Evolutionary conservation across 1,284 basidiomycete species (phyloP).

Genomic region (Austropuccinia psidii): DNA sequence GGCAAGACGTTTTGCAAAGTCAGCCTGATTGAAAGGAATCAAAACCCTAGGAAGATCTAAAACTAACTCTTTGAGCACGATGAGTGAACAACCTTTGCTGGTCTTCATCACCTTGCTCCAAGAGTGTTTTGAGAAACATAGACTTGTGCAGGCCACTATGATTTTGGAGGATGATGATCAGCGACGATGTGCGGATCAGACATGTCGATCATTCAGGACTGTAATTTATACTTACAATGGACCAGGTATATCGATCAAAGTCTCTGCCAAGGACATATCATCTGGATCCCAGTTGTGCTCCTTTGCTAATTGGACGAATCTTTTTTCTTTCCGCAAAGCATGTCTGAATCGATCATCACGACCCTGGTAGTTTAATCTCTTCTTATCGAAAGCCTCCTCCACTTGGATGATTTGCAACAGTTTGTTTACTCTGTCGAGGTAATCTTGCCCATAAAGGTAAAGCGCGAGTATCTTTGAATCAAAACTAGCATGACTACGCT

Average conservation of each 20-base stretch:
- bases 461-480: slow-evolving; percentile 42
- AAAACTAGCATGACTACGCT: slow-evolving; percentile 44
- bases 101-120: slow-evolving; percentile 44
- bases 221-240: slow-evolving; percentile 41
- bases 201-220: too few species aligned
- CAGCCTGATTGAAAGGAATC: background rate
- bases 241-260: slow-evolving; percentile 43
- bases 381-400: slow-evolving; percentile 45
- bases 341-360: slow-evolving; percentile 44
- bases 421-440: slow-evolving; percentile 41
- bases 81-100: slow-evolving; percentile 44
- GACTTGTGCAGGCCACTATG: slow-evolving; percentile 42
- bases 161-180: too few species aligned
- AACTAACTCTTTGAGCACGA: slow-evolving; percentile 42
- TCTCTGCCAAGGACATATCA: slow-evolving; percentile 40
- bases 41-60: background rate
- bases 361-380: slow-evolving; percentile 42
- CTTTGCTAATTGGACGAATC: slow-evolving; percentile 45
- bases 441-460: slow-evolving; percentile 44
- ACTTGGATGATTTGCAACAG: slow-evolving; percentile 41
- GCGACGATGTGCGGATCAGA: too few species aligned
- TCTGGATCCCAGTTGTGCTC: slow-evolving; percentile 43
- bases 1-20: background rate
- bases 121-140: slow-evolving; percentile 45
- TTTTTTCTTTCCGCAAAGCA: slow-evolving; percentile 46